Percentiles rank a stretch among this genome's conserved stretches.
These are phyloP conservation scores for Agrocybe praecox DNA, from an alignment of 768 basidiomycete species.

Conservation along the genomic window DNA sequence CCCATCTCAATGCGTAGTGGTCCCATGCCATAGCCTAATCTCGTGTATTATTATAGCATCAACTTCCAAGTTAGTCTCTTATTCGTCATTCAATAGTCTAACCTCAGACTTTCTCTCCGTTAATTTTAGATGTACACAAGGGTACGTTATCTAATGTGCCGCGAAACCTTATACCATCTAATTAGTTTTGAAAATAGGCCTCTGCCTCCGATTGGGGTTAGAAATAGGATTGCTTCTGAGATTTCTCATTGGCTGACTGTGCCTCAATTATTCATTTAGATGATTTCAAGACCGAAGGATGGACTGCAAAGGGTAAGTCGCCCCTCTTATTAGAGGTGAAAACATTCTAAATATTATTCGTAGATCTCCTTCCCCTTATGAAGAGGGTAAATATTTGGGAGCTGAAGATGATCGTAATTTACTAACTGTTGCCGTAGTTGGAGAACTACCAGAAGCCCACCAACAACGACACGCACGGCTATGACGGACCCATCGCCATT, in stretches of 20 bases:
- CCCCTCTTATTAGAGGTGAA: background rate
- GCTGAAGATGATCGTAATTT: background rate
- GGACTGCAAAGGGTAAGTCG: slow-evolving; percentile 58
- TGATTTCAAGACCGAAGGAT: slow-evolving; percentile 73
- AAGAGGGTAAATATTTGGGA: slow-evolving; percentile 45
- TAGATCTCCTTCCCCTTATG: slow-evolving; percentile 73
- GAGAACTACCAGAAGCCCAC: slow-evolving; percentile 79
- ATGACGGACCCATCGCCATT: slow-evolving; percentile 75
- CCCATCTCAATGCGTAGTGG: background rate
- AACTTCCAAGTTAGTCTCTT: slow-evolving; percentile 58
- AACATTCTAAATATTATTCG: slow-evolving; percentile 2
- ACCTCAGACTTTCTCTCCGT: slow-evolving; percentile 1
- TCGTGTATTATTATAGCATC: slow-evolving; percentile 42
- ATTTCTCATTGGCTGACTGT: background rate
- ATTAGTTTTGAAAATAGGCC: slow-evolving; percentile 38
- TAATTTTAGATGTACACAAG: slow-evolving; percentile 63
- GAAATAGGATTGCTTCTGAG: slow-evolving; percentile 10
- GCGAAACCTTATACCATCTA: background rate
- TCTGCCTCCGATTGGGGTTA: slow-evolving; percentile 73
- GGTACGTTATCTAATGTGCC: slow-evolving; percentile 26
- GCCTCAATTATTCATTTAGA: slow-evolving; percentile 39
- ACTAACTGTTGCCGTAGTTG: slow-evolving; percentile 38
- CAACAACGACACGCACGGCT: slow-evolving; percentile 70
- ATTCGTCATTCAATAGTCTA: background rate
- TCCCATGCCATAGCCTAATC: background rate